Percentiles rank a stretch among this genome's conserved stretches.
Evolutionary conservation across 129 eudicot species (phyloP).

Genomic region (Ambrosia artemisiifolia): DNA sequence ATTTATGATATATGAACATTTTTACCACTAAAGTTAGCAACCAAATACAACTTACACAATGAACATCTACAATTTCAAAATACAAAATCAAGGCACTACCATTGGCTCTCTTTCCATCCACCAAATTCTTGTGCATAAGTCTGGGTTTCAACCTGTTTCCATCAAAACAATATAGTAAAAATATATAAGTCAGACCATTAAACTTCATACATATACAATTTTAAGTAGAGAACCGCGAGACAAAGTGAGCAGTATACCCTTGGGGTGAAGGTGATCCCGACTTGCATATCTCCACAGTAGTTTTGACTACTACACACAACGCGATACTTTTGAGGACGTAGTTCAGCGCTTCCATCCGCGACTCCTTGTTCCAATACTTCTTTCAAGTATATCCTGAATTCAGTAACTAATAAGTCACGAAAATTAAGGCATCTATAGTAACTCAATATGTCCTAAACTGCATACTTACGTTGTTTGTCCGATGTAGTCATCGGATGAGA

Average conservation of each 20-base stretch:
- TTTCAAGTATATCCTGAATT: constrained; percentile 58
- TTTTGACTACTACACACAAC: constrained; percentile 37
- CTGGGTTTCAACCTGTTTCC: constrained; percentile 34
- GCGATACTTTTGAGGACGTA: constrained; percentile 50
- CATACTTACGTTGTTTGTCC: constrained; percentile 63
- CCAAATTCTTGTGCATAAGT: constrained; percentile 39
- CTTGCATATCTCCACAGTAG: constrained; percentile 65
- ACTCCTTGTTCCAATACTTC: constrained; percentile 59
- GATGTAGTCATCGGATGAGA: constrained; percentile 57
- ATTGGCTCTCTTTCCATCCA: constrained; percentile 53
- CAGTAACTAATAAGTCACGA: background rate
- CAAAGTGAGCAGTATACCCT: constrained; percentile 25
- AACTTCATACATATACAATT: background rate
- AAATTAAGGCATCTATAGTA: background rate
- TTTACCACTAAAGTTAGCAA: background rate
- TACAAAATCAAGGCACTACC: constrained; percentile 18
- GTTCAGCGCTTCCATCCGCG: constrained; percentile 54
- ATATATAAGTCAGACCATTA: background rate
- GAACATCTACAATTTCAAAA: background rate
- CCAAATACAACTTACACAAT: constrained; percentile 2
- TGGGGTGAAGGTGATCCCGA: constrained; percentile 59
- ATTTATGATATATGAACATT: background rate
- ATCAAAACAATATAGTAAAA: background rate
- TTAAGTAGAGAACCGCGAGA: no score
- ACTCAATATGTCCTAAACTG: background rate